Evolutionary conservation across 192 early-diverging fungal genomes (phyloP).

Genomic region (Mycoemilia scoparia): DNA sequence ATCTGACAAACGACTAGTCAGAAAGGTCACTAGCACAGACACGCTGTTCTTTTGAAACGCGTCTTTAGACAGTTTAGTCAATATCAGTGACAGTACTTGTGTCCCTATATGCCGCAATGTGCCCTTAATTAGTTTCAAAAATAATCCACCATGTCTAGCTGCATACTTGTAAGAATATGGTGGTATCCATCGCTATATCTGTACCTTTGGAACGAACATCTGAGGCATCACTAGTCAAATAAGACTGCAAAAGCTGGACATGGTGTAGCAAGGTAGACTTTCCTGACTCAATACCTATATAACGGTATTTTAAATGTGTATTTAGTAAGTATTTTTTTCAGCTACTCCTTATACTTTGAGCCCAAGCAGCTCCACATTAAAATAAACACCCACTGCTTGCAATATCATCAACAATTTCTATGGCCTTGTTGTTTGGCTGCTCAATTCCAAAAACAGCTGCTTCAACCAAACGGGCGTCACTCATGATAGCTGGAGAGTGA

Average conservation of each 20-base stretch:
- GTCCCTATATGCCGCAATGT: constrained; percentile 22
- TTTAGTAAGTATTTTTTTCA: neutral
- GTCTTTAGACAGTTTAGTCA: constrained; percentile 20
- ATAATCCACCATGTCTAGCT: neutral
- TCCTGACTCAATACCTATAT: constrained; percentile 20
- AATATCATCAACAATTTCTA: too few species aligned
- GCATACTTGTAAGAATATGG: constrained; percentile 2
- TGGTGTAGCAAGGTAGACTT: constrained; percentile 47
- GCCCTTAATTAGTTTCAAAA: constrained; percentile 1
- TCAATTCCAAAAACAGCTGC: too few species aligned
- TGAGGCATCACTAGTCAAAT: constrained; percentile 66
- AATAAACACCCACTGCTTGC: too few species aligned
- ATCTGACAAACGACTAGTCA: constrained; percentile 54
- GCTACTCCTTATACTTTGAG: neutral
- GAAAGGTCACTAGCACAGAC: constrained; percentile 48
- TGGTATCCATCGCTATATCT: neutral
- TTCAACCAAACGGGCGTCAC: too few species aligned
- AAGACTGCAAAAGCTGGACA: constrained; percentile 60
- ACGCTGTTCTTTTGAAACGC: constrained; percentile 19
- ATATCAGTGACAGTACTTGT: constrained; percentile 41
- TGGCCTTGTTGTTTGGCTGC: too few species aligned
- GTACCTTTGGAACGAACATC: constrained; percentile 71
- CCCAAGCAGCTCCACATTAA: too few species aligned
- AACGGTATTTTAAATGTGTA: neutral
- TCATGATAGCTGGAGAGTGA: too few species aligned